A percentile compares a stretch with the other conserved stretches of the same genome.
Evolutionary conservation across 1,139 yeast genomes (phyloP).

Genomic region (Yamadazyma dendronema): DNA sequence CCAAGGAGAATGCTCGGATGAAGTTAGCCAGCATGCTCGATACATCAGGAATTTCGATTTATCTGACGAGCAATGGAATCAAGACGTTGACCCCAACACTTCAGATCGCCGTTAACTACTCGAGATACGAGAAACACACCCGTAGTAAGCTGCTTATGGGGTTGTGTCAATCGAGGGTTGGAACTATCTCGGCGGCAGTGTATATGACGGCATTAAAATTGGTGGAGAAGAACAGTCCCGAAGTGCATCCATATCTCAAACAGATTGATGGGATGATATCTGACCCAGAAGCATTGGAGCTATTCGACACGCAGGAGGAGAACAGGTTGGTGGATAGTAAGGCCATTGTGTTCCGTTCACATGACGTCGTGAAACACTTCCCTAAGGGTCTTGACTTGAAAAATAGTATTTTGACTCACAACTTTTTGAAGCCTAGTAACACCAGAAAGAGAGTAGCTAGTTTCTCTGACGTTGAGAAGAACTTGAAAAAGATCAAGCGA

Average conservation of each 20-base stretch:
- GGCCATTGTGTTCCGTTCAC: slow-evolving; percentile 47
- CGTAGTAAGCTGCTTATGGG: slow-evolving; percentile 64
- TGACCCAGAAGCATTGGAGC: slow-evolving; percentile 39
- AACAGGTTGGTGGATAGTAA: slow-evolving; percentile 38
- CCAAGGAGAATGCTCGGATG: slow-evolving; percentile 57
- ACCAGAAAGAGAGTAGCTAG: slow-evolving; percentile 27
- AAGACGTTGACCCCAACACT: slow-evolving; percentile 47
- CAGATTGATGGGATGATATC: slow-evolving; percentile 36
- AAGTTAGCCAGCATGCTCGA: slow-evolving; percentile 40
- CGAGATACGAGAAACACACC: slow-evolving; percentile 64
- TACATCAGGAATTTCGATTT: slow-evolving; percentile 29
- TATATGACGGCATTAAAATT: slow-evolving; percentile 57
- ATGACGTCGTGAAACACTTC: slow-evolving; percentile 50
- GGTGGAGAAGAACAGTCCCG: slow-evolving; percentile 59
- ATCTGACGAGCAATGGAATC: slow-evolving; percentile 29
- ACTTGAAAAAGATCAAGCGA: slow-evolving; percentile 37
- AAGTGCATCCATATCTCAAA: slow-evolving; percentile 28
- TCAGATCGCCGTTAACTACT: slow-evolving; percentile 62
- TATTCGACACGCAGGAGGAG: slow-evolving; percentile 29
- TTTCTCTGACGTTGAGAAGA: slow-evolving; percentile 19
- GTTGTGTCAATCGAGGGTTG: slow-evolving; percentile 67
- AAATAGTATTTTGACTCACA: slow-evolving; percentile 46
- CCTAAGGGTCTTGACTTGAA: slow-evolving; percentile 46
- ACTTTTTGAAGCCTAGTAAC: slow-evolving; percentile 30
- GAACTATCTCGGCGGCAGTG: slow-evolving; percentile 63